Evolutionary conservation across 768 basidiomycete genomes (phyloP), one percentile per base, ranked within the genome.

Genomic region (Neoboletus brunneissimus): DNA sequence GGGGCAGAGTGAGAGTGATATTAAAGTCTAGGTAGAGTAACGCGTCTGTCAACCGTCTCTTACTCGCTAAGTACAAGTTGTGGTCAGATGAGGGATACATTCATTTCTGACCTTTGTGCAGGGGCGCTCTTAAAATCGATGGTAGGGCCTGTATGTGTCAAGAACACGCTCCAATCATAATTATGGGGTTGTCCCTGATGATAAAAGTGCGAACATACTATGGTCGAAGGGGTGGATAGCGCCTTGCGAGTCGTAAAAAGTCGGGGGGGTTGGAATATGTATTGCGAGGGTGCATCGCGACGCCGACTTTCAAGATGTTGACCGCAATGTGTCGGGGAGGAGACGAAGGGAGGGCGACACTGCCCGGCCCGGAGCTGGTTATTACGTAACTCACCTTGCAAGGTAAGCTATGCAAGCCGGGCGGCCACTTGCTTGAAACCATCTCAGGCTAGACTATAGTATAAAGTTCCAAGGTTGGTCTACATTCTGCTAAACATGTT

Each of bases 51-150:
- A 97, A 75, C 43, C 83, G 78, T 65, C 95, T 93, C 3, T 34
- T 63, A 51, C 59, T 67, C 43, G 45, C 45, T 51, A 46, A 54
- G 53, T 55, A 63, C 40, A 16, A 7, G 29, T 10, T 5, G n/a
- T 48, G 54, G 32, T 29, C 29, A 31, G n/a, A 35, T 29, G 53
- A 57, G 34, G 18, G 40, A 4, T 22, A 32, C 27, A 46, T 27
- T 41, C 48, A 11, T 1, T 25, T 57, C 59, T 63, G 34, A 89
- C 91, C 88, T 80, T 68, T 91, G 86, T 4, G 89, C 84, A 1
- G 67, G 67, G n/a, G 82, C 78, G 65, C 89, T 77, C 63, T 86
- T 81, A 67, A 94, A 98, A 68, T 97, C 82, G 55, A 97, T 87
- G 0, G 79, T 79, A 20, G 69, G 58, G 8, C 69, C 72, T 44